These are phyloP conservation scores for Herpotrichia juniperi DNA, from an alignment of 2,329 filamentous ascomycete species.

Conservation along the genomic window DNA sequence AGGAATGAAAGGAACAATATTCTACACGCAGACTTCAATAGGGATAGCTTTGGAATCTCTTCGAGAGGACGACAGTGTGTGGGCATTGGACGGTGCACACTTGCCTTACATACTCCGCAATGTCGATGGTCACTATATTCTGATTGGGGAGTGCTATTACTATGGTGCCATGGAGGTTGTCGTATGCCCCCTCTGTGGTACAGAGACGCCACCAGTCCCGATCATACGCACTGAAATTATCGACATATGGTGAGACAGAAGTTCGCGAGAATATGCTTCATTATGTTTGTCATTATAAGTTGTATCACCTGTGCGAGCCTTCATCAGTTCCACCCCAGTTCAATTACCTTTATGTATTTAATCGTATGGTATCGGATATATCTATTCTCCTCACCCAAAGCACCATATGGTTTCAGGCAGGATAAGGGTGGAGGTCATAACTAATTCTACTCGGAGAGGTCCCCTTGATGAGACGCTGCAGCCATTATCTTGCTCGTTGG, in stretches of 20 bases:
- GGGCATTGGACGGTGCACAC: constrained; percentile 11
- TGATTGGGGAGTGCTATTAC: constrained; percentile 19
- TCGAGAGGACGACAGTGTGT: constrained; percentile 11
- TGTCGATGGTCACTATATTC: constrained; percentile 9
- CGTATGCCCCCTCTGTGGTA: constrained; percentile 8
- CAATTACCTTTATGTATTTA: too few relatives aligned
- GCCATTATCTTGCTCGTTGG: constrained; percentile 21
- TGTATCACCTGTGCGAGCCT: too few relatives aligned
- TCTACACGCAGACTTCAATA: constrained; percentile 1
- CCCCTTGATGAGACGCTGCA: not conserved
- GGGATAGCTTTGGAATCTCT: constrained; percentile 1
- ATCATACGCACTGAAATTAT: constrained; percentile 14
- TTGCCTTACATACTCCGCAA: constrained; percentile 14
- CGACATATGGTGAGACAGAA: constrained; percentile 17
- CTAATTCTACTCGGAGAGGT: too few relatives aligned
- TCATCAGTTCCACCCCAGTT: too few relatives aligned
- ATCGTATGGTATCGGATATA: too few relatives aligned
- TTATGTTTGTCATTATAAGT: too few relatives aligned
- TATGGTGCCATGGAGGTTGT: constrained; percentile 8
- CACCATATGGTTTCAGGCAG: too few relatives aligned
- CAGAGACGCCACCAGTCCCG: constrained; percentile 13
- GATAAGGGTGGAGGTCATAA: too few relatives aligned
- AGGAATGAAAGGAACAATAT: not conserved
- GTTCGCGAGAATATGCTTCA: too few relatives aligned
- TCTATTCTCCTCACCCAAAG: too few relatives aligned